Conservation (phyloP, 345 rosid genomes). For the Camelina hispida region DNA sequence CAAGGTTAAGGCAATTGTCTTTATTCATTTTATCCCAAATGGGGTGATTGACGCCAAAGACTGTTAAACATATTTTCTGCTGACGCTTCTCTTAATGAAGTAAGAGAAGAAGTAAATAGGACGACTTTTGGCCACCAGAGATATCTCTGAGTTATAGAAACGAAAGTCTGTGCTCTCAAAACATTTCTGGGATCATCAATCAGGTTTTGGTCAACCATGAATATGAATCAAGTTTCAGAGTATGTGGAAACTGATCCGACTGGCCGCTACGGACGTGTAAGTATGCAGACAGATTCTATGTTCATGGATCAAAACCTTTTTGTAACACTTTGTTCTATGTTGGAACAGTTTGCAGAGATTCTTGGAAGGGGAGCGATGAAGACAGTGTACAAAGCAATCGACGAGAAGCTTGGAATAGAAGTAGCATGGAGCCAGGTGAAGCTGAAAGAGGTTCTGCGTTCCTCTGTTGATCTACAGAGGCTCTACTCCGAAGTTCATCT, state of each 20-base stretch:
- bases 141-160: constrained; percentile 7
- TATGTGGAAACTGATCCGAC: constrained; percentile 90
- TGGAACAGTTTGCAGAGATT: constrained; percentile 61
- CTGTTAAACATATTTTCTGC: constrained; percentile 41
- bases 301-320: constrained; percentile 14
- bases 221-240: constrained; percentile 34
- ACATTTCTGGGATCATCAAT: constrained; percentile 36
- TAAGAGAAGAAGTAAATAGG: constrained; percentile 14
- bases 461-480: constrained; percentile 77
- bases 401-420: constrained; percentile 74
- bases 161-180: constrained; percentile 14
- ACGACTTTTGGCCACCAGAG: constrained; percentile 33
- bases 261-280: constrained; percentile 93
- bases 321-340: constrained; percentile 35
- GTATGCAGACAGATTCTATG: constrained; percentile 39
- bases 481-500: constrained; percentile 89
- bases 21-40: constrained; percentile 28
- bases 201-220: constrained; percentile 45
- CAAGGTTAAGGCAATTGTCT: constrained; percentile 32
- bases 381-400: constrained; percentile 83
- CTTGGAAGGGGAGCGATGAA: constrained; percentile 89
- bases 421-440: constrained; percentile 85
- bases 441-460: constrained; percentile 59
- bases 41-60: constrained; percentile 37
- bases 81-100: constrained; percentile 34